Evolutionary conservation across 192 early-diverging fungal species (phyloP).

Genomic region (Coemansia sp.): DNA sequence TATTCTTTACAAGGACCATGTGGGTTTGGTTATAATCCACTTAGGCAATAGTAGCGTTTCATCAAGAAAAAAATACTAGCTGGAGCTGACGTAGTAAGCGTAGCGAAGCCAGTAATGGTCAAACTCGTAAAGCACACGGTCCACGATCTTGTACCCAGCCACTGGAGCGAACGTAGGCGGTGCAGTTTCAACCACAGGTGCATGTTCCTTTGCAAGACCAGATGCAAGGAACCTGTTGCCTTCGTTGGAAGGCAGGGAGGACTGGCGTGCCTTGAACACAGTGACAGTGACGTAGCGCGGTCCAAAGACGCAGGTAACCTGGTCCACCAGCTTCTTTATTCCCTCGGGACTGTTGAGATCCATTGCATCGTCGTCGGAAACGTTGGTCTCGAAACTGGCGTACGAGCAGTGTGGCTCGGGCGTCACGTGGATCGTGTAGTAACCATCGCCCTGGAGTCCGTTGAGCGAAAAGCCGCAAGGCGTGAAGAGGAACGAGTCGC

Average conservation of each 20-base stretch:
- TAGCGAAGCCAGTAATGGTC: slow-evolving; percentile 79
- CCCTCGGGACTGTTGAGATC: slow-evolving; percentile 49
- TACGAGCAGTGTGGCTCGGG: slow-evolving; percentile 98
- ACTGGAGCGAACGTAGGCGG: slow-evolving; percentile 55
- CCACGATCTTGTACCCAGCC: slow-evolving; percentile 62
- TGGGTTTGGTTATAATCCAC: too few species aligned
- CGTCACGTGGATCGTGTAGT: slow-evolving; percentile 98
- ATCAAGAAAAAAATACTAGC: slow-evolving; percentile 5
- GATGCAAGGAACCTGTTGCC: neutral
- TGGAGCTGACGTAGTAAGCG: slow-evolving; percentile 62
- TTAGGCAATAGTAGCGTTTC: too few species aligned
- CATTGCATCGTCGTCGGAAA: slow-evolving; percentile 60
- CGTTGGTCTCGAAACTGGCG: slow-evolving; percentile 96
- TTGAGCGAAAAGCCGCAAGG: slow-evolving; percentile 98
- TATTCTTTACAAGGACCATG: too few species aligned
- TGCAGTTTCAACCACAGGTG: slow-evolving; percentile 18
- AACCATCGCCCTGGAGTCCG: slow-evolving; percentile 74
- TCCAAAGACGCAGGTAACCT: slow-evolving; percentile 82
- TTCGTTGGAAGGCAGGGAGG: neutral
- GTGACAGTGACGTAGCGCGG: slow-evolving; percentile 79
- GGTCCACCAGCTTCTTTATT: slow-evolving; percentile 67
- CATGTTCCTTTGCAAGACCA: slow-evolving; percentile 2
- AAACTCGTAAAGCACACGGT: slow-evolving; percentile 79
- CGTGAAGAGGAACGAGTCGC: slow-evolving; percentile 91
- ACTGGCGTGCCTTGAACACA: slow-evolving; percentile 67